Conservation (phyloP, 352 stramenopile species). For the Saprolegnia parasitica region DNA sequence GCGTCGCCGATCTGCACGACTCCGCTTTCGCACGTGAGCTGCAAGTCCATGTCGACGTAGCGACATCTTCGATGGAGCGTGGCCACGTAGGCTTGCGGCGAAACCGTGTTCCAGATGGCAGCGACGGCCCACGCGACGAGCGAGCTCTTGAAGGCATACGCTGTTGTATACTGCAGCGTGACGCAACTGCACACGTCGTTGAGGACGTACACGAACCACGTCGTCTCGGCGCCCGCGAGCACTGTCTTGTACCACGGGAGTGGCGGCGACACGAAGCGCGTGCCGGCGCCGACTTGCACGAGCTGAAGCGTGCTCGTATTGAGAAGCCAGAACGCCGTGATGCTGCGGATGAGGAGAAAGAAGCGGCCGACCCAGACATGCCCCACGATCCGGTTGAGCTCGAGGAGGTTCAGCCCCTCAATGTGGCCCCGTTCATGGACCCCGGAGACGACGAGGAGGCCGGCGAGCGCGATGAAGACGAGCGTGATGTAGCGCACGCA, state of each 20-base stretch:
- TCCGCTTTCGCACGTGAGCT: conserved; percentile 22
- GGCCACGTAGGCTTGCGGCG: background rate
- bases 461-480: background rate
- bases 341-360: conserved; percentile 23
- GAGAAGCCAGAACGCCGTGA: conserved; percentile 18
- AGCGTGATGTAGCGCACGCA: conserved; percentile 11
- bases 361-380: conserved; percentile 17
- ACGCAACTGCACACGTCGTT: conserved; percentile 14
- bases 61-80: background rate
- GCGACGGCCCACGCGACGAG: conserved; percentile 9
- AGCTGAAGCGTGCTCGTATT: conserved; percentile 2
- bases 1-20: conserved; percentile 16
- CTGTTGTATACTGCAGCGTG: conserved; percentile 14
- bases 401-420: conserved; percentile 13
- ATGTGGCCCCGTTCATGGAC: conserved; percentile 14
- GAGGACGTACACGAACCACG: conserved; percentile 18
- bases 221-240: background rate
- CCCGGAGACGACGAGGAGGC: conserved; percentile 2
- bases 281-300: background rate
- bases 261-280: conserved; percentile 15
- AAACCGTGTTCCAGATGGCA: background rate
- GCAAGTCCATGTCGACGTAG: conserved; percentile 20
- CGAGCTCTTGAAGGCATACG: conserved; percentile 18
- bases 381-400: conserved; percentile 20
- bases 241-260: conserved; percentile 22